phyloP scores from a whole-genome alignment of 768 basidiomycete genomes.

The Xerocomellus chrysenteron region DNA sequence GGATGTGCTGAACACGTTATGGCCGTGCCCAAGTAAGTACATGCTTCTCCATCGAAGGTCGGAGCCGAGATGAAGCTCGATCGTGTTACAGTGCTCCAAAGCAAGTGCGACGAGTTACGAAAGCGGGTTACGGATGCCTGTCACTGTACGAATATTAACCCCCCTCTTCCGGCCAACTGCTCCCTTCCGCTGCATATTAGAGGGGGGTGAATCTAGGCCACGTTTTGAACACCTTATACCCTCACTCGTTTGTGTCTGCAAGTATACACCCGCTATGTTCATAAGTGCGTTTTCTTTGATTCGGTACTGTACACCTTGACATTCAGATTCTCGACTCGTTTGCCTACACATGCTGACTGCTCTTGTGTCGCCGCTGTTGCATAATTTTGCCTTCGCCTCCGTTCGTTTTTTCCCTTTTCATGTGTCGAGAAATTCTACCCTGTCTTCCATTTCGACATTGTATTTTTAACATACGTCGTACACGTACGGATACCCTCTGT shows the following conservation, averaged over 20 bases:
- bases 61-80: conserved; percentile 10
- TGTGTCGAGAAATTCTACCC: conserved; percentile 1
- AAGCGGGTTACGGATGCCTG: conserved; percentile 52
- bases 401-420: conserved; percentile 1
- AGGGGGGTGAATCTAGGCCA: conserved; percentile 22
- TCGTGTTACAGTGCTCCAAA: conserved; percentile 42
- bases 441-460: conserved; percentile 4
- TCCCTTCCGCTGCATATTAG: conserved; percentile 37
- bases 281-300: conserved; percentile 22
- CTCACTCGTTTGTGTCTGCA: conserved; percentile 26
- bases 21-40: conserved; percentile 56
- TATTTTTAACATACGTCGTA: conserved; percentile 15
- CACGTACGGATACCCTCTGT: conserved; percentile 17
- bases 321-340: background rate
- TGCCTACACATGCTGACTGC: conserved; percentile 8
- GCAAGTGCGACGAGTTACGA: conserved; percentile 48
- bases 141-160: conserved; percentile 38
- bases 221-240: conserved; percentile 22
- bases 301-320: conserved; percentile 28
- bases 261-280: conserved; percentile 32
- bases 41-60: conserved; percentile 4
- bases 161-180: conserved; percentile 40
- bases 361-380: conserved; percentile 4
- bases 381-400: conserved; percentile 14
- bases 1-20: conserved; percentile 66